Base-by-base conservation (phyloP, 2,329 filamentous ascomycete species). In the Epichloe sp. region DNA sequence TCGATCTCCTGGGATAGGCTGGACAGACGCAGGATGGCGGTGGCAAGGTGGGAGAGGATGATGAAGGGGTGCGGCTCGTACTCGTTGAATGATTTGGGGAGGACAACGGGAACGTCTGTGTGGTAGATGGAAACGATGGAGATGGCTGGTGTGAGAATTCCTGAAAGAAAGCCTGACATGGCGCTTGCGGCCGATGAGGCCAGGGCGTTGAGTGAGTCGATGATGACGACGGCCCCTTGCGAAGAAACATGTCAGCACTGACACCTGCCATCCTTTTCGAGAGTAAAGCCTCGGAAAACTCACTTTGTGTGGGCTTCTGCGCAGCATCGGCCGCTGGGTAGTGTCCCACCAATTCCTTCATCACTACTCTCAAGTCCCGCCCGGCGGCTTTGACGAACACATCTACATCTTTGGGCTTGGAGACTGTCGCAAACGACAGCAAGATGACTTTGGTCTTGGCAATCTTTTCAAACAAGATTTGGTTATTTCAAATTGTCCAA, bases 101-200 rank as follows among this genome's bases (percentile, higher is more conserved):
- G 66, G 50, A 71, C 59, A 26, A 80, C 66, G 1, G 88, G 85
- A 4, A 91, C 76, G 67, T 97, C 91, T 49, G 77, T 73, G 70
- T 97, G 93, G 66, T 94, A 95, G 53, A 85, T 79, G 43, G 82
- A 83, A 6, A 96, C 71, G 42, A 96, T 75, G 5, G 86, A 89
- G 37, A 83, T 78, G 34, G 72, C 63, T 1, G 87, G 84, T 3
- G 76, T 74, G 58, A 88, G 78, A 54, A 83, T 68, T 52, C 78
- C 80, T 23, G 82, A 86, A 48, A 93, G 81, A 63, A 88, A 89
- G 52, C 74, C 71, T 14, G 81, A 78, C 10, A 88, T 72, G 55
- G 77, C 74, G 37, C 80, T 73, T 2, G 78, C 71, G 54, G 74
- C 68, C 3, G 70, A 62, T 26, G 76, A 68, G 36, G 75, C 68